Evolutionary conservation across 2,329 filamentous ascomycete species (phyloP).

Genomic region (Fusarium sp.): DNA sequence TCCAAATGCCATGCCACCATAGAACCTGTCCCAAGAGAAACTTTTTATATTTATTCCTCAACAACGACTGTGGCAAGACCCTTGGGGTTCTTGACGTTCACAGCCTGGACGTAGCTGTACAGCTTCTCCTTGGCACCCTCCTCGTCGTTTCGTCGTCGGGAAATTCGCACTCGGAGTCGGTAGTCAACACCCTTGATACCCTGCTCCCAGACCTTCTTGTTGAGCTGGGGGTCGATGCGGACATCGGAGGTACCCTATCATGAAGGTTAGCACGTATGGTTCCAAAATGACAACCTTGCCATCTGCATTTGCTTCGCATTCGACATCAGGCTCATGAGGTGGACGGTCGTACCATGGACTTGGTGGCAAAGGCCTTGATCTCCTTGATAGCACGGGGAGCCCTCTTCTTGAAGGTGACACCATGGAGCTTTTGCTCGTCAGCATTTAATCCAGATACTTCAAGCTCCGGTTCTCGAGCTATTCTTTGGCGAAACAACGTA

Average conservation of each 20-base stretch:
- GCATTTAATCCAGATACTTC: conserved; percentile 15
- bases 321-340: conserved; percentile 6
- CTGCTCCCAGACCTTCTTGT: conserved; percentile 99
- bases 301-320: conserved; percentile 16
- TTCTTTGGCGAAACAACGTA: conserved; percentile 43
- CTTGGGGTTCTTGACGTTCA: conserved; percentile 99
- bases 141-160: conserved; percentile 99
- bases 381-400: conserved; percentile 99
- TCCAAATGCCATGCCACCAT: conserved; percentile 58
- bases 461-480: conserved; percentile 22
- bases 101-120: conserved; percentile 99
- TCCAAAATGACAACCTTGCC: conserved; percentile 6
- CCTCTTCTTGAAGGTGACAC: conserved; percentile 99
- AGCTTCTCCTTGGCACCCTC: conserved; percentile 99
- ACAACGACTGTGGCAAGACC: conserved; percentile 93
- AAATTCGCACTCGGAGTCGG: conserved; percentile 97
- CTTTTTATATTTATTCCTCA: conserved; percentile 66
- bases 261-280: conserved; percentile 30
- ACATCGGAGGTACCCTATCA: conserved; percentile 92
- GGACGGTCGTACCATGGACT: conserved; percentile 86
- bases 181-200: conserved; percentile 99
- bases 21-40: conserved; percentile 54
- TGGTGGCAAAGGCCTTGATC: conserved; percentile 92
- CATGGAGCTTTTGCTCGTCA: conserved; percentile 76
- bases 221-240: conserved; percentile 96